Evolutionary conservation across 2,329 filamentous ascomycete genomes (phyloP).

Genomic region (Fusarium gaditjirri): DNA sequence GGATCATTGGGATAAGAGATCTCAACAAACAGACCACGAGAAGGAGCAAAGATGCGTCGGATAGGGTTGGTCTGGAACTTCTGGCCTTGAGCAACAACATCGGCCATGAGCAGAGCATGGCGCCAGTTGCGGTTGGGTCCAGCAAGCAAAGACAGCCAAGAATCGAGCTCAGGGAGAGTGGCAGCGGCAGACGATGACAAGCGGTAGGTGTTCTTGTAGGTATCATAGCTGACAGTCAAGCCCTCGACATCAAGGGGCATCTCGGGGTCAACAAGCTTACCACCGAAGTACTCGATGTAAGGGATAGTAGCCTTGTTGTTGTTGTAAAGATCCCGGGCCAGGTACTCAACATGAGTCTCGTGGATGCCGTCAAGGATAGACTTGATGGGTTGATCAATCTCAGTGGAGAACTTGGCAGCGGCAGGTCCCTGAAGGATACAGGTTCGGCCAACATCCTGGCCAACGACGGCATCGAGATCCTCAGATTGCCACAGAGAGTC

Average conservation of each 20-base stretch:
- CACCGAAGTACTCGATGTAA: constrained; percentile 93
- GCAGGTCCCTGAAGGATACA: constrained; percentile 97
- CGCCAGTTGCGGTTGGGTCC: constrained; percentile 91
- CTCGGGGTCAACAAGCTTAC: constrained; percentile 78
- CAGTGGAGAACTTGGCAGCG: constrained; percentile 88
- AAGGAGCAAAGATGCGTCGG: constrained; percentile 88
- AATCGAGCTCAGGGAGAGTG: constrained; percentile 79
- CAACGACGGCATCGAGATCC: constrained; percentile 94
- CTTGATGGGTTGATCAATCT: constrained; percentile 93
- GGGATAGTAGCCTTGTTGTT: constrained; percentile 81
- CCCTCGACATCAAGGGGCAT: constrained; percentile 85
- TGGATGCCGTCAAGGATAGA: constrained; percentile 94
- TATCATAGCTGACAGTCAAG: constrained; percentile 82
- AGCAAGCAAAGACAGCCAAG: constrained; percentile 89
- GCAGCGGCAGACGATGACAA: constrained; percentile 79
- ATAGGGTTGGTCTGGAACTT: constrained; percentile 98
- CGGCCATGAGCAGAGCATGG: constrained; percentile 91
- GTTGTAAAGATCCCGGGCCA: constrained; percentile 83
- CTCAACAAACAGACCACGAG: constrained; percentile 88
- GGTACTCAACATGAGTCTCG: constrained; percentile 81
- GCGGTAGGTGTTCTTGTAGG: constrained; percentile 83
- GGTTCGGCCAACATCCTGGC: constrained; percentile 93
- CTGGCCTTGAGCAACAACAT: constrained; percentile 93
- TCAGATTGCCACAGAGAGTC: constrained; percentile 99
- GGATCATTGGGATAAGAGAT: constrained; percentile 85